Base-by-base conservation (phyloP, 2,329 filamentous ascomycete genomes). In the Aspergillus thermomutatus region DNA sequence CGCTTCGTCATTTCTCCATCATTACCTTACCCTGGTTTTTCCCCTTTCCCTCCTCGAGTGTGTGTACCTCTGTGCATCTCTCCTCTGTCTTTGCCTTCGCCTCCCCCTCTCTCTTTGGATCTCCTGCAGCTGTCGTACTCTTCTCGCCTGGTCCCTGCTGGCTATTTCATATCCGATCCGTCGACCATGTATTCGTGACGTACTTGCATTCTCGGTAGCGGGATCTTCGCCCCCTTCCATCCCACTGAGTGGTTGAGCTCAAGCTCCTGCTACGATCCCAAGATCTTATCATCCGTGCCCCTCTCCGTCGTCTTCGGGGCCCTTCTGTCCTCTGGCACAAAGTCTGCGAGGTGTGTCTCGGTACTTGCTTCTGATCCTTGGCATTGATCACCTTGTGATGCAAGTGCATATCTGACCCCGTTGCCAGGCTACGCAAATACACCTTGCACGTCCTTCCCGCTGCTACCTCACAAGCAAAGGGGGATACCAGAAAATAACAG, bases 201-300 rank as follows among this genome's bases (percentile, higher is more conserved):
- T 64, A 65, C 57, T 49, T 54, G 56, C 65, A 66, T 68, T 68
- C 64, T 49, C 66, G 56, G 60, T 63, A 63, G 60, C 61, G 64
- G 64, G 60, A 59, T 59, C 53, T 56, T 58, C 54, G 54, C 55
- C 57, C 47, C 31, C 49, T 40, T 37, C 60, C 60, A 62, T 60
- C 56, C 59, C 59, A 60, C 53, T 52, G 37, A 55, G 46, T 54
- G 53, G 49, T 57, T 54, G 50, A 41, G 41, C 25, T 27, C 49
- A 55, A 55, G 53, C 50, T 59, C 56, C 51, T 40, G 45, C 53
- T 51, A 53, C 47, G 54, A 25, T 40, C 52, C 43, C 43, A 46
- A 45, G 25, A 47, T 54, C 28, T 55, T 58, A 57, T 52, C 48
- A 55, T 56, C 60, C 21, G 54, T 62, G 58, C 58, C 49, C n/a